Evolutionary conservation across 768 basidiomycete species (phyloP).

Genomic region (Mycena capillaripes): DNA sequence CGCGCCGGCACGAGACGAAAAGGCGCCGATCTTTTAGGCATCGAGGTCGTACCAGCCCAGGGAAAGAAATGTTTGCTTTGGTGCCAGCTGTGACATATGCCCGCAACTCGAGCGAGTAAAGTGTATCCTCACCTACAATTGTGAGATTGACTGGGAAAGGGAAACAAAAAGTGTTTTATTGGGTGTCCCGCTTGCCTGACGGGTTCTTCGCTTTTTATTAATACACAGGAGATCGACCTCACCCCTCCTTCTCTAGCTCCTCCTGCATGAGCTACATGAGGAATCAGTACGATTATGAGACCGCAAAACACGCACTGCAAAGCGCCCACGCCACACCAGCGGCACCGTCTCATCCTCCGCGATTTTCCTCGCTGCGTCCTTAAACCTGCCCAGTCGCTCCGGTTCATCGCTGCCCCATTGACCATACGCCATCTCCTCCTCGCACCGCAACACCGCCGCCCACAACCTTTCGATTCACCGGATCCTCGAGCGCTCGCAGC

Average conservation of each 20-base stretch:
- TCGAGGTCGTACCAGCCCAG: too few relatives aligned
- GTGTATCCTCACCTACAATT: too few relatives aligned
- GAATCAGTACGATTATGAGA: neutral
- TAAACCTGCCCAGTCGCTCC: neutral
- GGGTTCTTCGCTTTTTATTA: too few relatives aligned
- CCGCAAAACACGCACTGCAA: neutral
- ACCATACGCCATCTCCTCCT: constrained; percentile 10
- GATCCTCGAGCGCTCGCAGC: constrained; percentile 21
- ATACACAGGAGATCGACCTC: too few relatives aligned
- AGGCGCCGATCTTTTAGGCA: too few relatives aligned
- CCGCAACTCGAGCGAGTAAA: too few relatives aligned
- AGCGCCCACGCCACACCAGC: neutral
- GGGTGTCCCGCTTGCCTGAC: too few relatives aligned
- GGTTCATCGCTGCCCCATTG: neutral
- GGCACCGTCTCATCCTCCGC: neutral
- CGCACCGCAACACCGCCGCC: constrained; percentile 9
- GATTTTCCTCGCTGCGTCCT: neutral
- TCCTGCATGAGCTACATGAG: neutral
- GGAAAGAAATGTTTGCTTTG: too few relatives aligned
- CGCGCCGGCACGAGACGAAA: too few relatives aligned
- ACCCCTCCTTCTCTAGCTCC: neutral
- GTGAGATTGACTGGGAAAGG: too few relatives aligned
- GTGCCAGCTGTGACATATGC: too few relatives aligned
- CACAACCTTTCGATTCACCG: constrained; percentile 25
- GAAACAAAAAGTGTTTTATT: too few relatives aligned